These are phyloP conservation scores for Diaporthe velutina DNA, from an alignment of 2,329 filamentous ascomycete genomes.

Conservation along the genomic window DNA sequence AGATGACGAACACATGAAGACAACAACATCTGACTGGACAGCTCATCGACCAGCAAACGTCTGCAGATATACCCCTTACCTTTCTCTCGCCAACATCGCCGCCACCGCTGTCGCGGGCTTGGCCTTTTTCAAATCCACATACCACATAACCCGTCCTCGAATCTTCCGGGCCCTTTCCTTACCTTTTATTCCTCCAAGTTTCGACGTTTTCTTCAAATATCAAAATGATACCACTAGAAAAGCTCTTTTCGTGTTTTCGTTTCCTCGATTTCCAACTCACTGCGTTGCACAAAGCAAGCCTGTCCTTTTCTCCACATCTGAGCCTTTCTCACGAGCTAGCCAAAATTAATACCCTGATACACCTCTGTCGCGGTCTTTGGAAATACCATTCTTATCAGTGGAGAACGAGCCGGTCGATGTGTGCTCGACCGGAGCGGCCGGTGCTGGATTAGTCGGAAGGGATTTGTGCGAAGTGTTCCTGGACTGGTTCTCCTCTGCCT, in stretches of 20 bases:
- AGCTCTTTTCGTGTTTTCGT: constrained; percentile 32
- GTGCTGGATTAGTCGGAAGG: constrained; percentile 41
- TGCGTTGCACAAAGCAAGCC: constrained; percentile 28
- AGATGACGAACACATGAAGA: neutral
- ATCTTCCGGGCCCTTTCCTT: constrained; percentile 25
- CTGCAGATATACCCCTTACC: constrained; percentile 13
- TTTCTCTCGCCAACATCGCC: constrained; percentile 35
- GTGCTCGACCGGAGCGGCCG: neutral
- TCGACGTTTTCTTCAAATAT: constrained; percentile 33
- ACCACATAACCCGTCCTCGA: constrained; percentile 29
- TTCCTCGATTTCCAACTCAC: constrained; percentile 1
- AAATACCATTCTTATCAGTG: constrained; percentile 10
- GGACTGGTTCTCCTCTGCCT: neutral
- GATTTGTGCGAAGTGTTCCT: constrained; percentile 10
- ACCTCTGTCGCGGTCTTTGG: constrained; percentile 8
- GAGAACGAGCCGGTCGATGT: constrained; percentile 3
- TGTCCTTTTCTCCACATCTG: constrained; percentile 28
- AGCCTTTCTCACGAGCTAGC: constrained; percentile 26
- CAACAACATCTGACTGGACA: neutral
- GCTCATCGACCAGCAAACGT: neutral
- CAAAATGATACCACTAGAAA: constrained; percentile 49
- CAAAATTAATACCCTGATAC: constrained; percentile 28
- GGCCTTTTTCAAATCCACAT: constrained; percentile 28
- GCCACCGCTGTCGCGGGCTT: neutral
- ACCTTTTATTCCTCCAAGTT: constrained; percentile 31